These are phyloP conservation scores for Macadamia integrifolia DNA, from an alignment of 164 flowering plant genomes.

Conservation along the genomic window DNA sequence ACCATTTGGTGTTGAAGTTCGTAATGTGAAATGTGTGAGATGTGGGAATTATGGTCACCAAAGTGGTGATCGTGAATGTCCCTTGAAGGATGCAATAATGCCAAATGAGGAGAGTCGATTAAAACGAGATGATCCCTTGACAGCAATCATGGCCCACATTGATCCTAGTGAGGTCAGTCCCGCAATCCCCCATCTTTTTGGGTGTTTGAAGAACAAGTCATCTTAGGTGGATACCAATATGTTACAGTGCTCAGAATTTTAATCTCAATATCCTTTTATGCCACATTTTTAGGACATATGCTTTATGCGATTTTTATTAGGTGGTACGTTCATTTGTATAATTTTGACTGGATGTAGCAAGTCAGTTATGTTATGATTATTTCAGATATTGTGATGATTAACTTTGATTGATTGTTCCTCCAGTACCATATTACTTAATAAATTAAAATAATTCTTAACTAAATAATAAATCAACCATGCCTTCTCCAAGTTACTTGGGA, in stretches of 20 bases:
- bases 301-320: background rate
- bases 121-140: slow-evolving; percentile 95
- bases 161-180: slow-evolving; percentile 66
- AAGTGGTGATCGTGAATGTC: slow-evolving; percentile 99
- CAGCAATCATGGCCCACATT: slow-evolving; percentile 72
- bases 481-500: too few relatives aligned
- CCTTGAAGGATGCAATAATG: slow-evolving; percentile 84
- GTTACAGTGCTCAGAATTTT: too few relatives aligned
- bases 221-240: too few relatives aligned
- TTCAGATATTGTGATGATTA: too few relatives aligned
- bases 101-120: slow-evolving; percentile 88
- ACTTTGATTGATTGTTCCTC: too few relatives aligned
- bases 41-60: slow-evolving; percentile 96
- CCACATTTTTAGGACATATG: background rate
- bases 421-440: too few relatives aligned
- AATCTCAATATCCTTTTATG: too few relatives aligned
- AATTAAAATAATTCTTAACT: too few relatives aligned
- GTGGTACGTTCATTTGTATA: background rate
- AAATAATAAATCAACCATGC: too few relatives aligned
- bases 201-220: too few relatives aligned
- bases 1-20: slow-evolving; percentile 91
- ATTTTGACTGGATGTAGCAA: background rate
- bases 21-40: slow-evolving; percentile 92
- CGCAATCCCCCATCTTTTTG: background rate
- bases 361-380: too few relatives aligned